These are phyloP conservation scores for Plasmodium ovale DNA, from an alignment of 169 alveolate genomes.

Conservation along the genomic window DNA sequence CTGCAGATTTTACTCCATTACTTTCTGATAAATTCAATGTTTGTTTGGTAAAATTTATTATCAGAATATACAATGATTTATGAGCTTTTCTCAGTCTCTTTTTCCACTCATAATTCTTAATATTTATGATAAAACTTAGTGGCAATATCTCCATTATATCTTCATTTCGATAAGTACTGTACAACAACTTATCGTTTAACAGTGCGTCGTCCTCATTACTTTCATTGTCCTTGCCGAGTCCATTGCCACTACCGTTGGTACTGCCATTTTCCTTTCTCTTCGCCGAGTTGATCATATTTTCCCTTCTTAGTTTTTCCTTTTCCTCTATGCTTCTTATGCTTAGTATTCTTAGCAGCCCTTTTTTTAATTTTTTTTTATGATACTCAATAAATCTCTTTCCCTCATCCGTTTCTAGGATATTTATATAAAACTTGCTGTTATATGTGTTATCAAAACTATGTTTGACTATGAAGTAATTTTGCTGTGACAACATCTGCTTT, in stretches of 20 bases:
- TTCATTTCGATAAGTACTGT: constrained; percentile 39
- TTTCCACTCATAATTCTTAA: constrained; percentile 83
- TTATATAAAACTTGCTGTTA: constrained; percentile 71
- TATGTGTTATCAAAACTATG: constrained; percentile 74
- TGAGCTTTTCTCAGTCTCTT: constrained; percentile 85
- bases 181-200: constrained; percentile 2
- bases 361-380: constrained; percentile 67
- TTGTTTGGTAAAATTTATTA: constrained; percentile 87
- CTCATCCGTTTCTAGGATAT: constrained; percentile 75
- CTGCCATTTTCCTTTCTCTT: constrained; percentile 7
- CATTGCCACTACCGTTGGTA: constrained; percentile 4
- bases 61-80: constrained; percentile 86
- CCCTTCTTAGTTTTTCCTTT: constrained; percentile 51
- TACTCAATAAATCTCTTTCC: constrained; percentile 70
- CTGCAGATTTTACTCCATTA: constrained; percentile 68
- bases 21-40: constrained; percentile 73
- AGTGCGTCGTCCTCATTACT: constrained; percentile 5
- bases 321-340: constrained; percentile 64
- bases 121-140: constrained; percentile 75
- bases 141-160: constrained; percentile 76
- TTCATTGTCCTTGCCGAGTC: neutral
- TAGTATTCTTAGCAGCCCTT: constrained; percentile 48
- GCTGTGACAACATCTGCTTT: constrained; percentile 58
- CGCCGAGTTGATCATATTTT: constrained; percentile 13
- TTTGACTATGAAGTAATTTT: constrained; percentile 64